phyloP scores from a whole-genome alignment of 179 eudicot genomes.

The Spergularia azorica region DNA sequence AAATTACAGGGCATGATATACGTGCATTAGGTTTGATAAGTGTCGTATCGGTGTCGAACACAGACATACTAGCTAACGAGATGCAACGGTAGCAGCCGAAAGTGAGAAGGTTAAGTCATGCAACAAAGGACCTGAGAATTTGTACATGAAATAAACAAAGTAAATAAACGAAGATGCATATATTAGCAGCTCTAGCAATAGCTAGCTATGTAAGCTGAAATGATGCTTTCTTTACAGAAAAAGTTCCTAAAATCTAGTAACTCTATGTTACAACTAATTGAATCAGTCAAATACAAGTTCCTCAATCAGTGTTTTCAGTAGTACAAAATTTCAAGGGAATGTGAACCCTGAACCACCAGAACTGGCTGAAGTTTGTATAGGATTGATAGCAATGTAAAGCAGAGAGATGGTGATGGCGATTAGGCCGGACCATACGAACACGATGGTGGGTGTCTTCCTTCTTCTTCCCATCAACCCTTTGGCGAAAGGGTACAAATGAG shows the following conservation, averaged over 20 bases:
- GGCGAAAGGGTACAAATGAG: constrained; percentile 82
- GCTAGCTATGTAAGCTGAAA: too few species aligned
- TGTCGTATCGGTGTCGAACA: too few species aligned
- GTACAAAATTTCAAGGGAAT: constrained; percentile 46
- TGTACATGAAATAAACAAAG: too few species aligned
- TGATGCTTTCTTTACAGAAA: neutral
- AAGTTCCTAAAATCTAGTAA: neutral
- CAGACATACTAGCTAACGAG: too few species aligned
- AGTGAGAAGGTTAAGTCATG: too few species aligned
- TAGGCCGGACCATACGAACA: constrained; percentile 84
- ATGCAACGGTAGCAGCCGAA: too few species aligned
- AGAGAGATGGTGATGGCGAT: constrained; percentile 82
- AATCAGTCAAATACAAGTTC: neutral
- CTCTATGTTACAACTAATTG: neutral
- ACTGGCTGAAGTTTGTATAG: constrained; percentile 22
- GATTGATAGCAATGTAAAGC: constrained; percentile 71
- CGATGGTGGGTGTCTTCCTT: constrained; percentile 84
- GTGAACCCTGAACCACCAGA: constrained; percentile 37
- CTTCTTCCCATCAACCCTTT: constrained; percentile 93
- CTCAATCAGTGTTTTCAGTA: neutral
- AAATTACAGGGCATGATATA: too few species aligned
- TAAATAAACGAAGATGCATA: too few species aligned
- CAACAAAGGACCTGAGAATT: too few species aligned
- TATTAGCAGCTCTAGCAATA: too few species aligned
- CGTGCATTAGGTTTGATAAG: too few species aligned